These are phyloP conservation scores for Trichomonas vaginalis DNA, from an alignment of 208 protist genomes.

Conservation along the genomic window DNA sequence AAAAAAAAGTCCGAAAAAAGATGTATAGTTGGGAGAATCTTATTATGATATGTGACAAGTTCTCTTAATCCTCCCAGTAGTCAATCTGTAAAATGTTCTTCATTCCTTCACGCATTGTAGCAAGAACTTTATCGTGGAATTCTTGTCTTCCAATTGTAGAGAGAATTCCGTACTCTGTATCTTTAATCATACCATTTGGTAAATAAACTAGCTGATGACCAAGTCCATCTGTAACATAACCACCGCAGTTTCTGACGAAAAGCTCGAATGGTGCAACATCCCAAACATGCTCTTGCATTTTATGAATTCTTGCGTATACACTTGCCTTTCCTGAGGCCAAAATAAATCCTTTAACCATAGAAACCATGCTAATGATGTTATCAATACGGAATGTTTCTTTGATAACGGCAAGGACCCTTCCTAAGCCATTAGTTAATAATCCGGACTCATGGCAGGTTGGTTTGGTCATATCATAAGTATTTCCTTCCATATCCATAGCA, in stretches of 20 bases:
- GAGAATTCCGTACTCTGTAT: not conserved
- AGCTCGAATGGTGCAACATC: constrained; percentile 1
- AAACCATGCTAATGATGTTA: not conserved
- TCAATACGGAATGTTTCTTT: not conserved
- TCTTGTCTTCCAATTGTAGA: not conserved
- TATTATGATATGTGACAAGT: too few relatives aligned
- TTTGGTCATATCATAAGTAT: not conserved
- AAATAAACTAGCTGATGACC: not conserved
- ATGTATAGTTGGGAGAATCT: too few relatives aligned
- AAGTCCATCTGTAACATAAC: not conserved
- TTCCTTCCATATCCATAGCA: not conserved
- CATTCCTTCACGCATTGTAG: not conserved
- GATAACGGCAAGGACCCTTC: not conserved
- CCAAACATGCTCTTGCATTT: not conserved
- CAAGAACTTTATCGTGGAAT: not conserved
- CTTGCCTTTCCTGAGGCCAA: not conserved
- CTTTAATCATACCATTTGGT: not conserved
- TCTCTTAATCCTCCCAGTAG: too few relatives aligned
- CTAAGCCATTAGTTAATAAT: not conserved
- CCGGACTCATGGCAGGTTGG: not conserved
- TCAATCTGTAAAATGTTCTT: not conserved
- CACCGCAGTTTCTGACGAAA: not conserved
- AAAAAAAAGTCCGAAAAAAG: too few relatives aligned
- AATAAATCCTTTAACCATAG: not conserved
- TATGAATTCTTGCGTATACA: not conserved